Evolutionary conservation across 495 filamentous ascomycete species (phyloP), one percentile per base, ranked within the genome.

Genomic region (Clohesyomyces aquaticus): DNA sequence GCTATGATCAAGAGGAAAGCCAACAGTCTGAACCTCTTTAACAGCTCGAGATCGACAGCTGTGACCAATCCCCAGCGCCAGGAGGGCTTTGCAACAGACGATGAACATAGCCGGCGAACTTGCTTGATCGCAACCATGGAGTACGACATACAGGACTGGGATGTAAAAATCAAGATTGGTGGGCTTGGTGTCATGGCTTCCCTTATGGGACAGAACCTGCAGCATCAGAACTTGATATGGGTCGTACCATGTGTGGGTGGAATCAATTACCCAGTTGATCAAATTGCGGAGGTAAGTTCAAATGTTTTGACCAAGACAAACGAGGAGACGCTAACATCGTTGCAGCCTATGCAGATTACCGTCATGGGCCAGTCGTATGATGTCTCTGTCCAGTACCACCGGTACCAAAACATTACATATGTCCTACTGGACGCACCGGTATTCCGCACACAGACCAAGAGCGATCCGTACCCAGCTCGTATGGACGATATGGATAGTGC

Each of bases 401-500:
- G 78, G 12, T 66, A 83, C 26, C 80, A 83, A 27, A 89, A 89
- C 71, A 88, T 90, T 61, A 90, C 87, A 19, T 90, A 85, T 72
- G 85, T 89, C 45, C 80, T 90, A 1, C 76, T 90, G 9, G 87
- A 90, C 67, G 84, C 85, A 0, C 86, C 87, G 0, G 82, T 89
- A 19, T 90, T 90, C 76, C 84, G 87, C 49, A 81, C 87, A 68
- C 87, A 89, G 70, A 82, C 85, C 8, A 83, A 83, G 68, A 71
- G 78, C 12, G 84, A 90, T 59, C 87, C 87, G 0, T 90, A 90
- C 64, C 87, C 87, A 2, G 77, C 86, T 8, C 84, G 87, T 23
- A 90, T 90, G 87, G 87, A 90, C 70, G 87, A 90, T 68, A 78
- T 90, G 54, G 85, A 88, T 54, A 84, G 80, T 64, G 87, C 87